phyloP scores from a whole-genome alignment of 176 grass and related monocot species.

The Avena atlantica region DNA sequence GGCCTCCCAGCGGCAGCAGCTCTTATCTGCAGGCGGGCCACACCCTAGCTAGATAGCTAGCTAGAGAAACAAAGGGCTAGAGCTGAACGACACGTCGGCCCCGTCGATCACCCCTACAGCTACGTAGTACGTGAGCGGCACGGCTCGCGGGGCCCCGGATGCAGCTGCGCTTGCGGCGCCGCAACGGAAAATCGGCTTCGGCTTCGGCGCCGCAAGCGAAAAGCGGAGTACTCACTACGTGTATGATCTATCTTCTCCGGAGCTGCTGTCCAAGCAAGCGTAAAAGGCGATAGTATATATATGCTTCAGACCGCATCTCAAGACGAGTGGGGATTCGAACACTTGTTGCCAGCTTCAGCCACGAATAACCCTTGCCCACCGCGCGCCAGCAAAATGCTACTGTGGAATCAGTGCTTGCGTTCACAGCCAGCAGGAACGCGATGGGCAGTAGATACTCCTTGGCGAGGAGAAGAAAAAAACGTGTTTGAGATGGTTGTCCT shows the following conservation, averaged over 20 bases:
- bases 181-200: background rate
- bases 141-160: background rate
- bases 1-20: background rate
- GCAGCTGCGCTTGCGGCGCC: background rate
- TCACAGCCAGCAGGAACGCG: background rate
- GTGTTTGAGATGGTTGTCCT: background rate
- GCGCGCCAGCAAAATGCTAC: background rate
- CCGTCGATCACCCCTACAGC: background rate
- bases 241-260: background rate
- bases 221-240: background rate
- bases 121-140: background rate
- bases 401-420: background rate
- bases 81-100: background rate
- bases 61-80: background rate
- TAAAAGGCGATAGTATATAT: background rate
- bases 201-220: background rate
- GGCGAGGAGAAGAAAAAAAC: too few relatives aligned
- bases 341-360: background rate
- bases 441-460: too few relatives aligned
- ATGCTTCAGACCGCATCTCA: background rate
- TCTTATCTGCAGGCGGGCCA: constrained; percentile 33
- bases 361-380: background rate
- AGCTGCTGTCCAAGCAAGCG: background rate
- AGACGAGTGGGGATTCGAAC: background rate
- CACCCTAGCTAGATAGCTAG: background rate